Base-by-base conservation (phyloP, 2,329 filamentous ascomycete species). In the Aureobasidium musti region DNA sequence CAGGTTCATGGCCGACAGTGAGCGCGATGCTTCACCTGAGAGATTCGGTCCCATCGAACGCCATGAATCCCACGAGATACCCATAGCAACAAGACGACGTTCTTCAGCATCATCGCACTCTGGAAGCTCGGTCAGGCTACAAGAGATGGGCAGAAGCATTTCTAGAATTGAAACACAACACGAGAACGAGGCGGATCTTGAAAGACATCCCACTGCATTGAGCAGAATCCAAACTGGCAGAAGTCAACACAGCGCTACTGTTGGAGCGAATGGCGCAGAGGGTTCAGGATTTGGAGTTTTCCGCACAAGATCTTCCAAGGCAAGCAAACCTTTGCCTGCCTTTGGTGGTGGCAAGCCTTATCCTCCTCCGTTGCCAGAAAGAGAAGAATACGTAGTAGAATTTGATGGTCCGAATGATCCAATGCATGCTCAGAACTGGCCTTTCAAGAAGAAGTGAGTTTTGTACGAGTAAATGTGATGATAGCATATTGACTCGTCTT, bases 361-460 rank as follows among this genome's bases (percentile, higher is more conserved):
- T 72, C 91, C 91, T 3, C 90, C 90, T 3, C 82, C 80, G 0
- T 75, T 93, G 49, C 89, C 90, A 1, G 86, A 87, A 17, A 82
- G 84, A 71, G 90, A 93, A 72, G 87, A 91, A 70, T 94, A 93
- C 73, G 89, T 92, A 0, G 90, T 93, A 50, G 90, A 84, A 47
- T 97, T 96, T 74, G 89, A 93, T 71, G 92, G 92, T 0, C 50
- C 50, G 1, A 49, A 57, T 30, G 92, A 97, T 73, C 92, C 92
- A 2, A 74, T 93, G 68, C 92, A 96, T 77, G 89, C 91, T 1
- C 90, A 94, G 79, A 97, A 97, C 76, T 97, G 92, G 92, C 84
- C 90, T 0, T 74, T 90, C 64, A 85, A 80, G 74, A 93, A 91
- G 81, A 97, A 96, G 87, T 86, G 77, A 73, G 83, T 82, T 3